Evolutionary conservation across 441 rosid species (phyloP), one percentile per base, ranked within the genome.

Genomic region (Codiaeum variegatum): DNA sequence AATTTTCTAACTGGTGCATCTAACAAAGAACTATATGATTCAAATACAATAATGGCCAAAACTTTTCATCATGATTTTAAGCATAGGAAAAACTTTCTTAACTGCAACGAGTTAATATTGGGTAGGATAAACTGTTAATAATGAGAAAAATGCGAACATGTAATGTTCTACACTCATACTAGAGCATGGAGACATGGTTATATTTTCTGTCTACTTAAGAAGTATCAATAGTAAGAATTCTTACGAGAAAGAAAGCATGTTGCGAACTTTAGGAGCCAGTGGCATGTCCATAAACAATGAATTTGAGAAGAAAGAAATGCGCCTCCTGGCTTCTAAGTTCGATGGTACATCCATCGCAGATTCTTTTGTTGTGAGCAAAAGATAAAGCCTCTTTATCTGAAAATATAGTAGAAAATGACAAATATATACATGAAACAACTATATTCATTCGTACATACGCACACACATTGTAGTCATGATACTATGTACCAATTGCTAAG

Each of bases 281-380:
- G 99, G 99, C 99, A 96, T 96, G 64, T 85, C 95, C 98, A 96
- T 96, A 80, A 94, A 94, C 83, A 96, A 85, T 11, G 98, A 96
- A 87, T 96, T 96, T 55, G 99, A 94, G 83, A 96, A 96, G 87
- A 91, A 96, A 77, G 99, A 92, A 47, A 96, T 92, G 31, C 98
- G 91, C 82, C 99, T 91, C 83, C 98, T 84, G 71, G 99, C 99
- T 85, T 96, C 99, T 68, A 96, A 77, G 86, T 96, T 96, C 67
- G 99, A 90, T 49, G 99, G 99, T 19, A 96, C 99, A 83, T 96
- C 99, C 99, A 94, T 96, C 23, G 98, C 98, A 56, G 98, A 96
- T 82, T 96, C 99, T 87, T 96, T 96, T 11, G 98, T 91, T 69
- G 95, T 96, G 71, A 96, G 95, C 85, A 96, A 86, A 36, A 94